Conservation (phyloP, 2,329 filamentous ascomycete genomes). For the Fusarium haematococcum region DNA sequence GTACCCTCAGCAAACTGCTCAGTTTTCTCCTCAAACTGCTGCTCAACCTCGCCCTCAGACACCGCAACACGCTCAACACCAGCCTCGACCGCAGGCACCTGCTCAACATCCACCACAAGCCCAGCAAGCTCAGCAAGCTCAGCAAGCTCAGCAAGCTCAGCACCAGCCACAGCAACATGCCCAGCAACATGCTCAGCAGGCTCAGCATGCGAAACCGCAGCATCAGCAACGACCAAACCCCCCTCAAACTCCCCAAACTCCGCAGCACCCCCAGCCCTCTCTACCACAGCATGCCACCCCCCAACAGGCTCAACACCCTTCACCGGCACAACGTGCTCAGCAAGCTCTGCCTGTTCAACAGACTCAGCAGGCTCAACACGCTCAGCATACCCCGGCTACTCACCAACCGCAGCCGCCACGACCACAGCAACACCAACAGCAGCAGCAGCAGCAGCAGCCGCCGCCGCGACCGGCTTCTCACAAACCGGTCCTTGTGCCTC, state of each 20-base stretch:
- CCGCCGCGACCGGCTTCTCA: slow-evolving; percentile 39
- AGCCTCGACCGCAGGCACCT: slow-evolving; percentile 35
- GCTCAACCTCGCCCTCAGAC: slow-evolving; percentile 40
- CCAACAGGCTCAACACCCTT: slow-evolving; percentile 34
- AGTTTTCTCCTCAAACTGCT: slow-evolving; percentile 36
- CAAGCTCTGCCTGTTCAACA: slow-evolving; percentile 16
- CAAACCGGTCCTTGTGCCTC: slow-evolving; percentile 49
- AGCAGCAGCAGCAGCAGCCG: slow-evolving; percentile 38
- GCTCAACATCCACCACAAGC: slow-evolving; percentile 27
- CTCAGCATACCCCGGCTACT: slow-evolving; percentile 26
- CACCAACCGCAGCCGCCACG: slow-evolving; percentile 34
- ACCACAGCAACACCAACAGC: slow-evolving; percentile 35
- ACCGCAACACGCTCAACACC: slow-evolving; percentile 34
- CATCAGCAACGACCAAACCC: slow-evolving; percentile 33
- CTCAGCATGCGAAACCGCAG: slow-evolving; percentile 33
- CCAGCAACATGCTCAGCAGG: slow-evolving; percentile 34
- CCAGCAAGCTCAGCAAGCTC: slow-evolving; percentile 33
- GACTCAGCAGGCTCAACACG: slow-evolving; percentile 28
- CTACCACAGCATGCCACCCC: slow-evolving; percentile 21
- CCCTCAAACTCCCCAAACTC: slow-evolving; percentile 27
- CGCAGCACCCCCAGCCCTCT: slow-evolving; percentile 27
- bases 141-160: slow-evolving; percentile 9
- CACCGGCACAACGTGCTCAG: slow-evolving; percentile 34
- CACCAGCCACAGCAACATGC: slow-evolving; percentile 23
- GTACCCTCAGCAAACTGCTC: slow-evolving; percentile 36